Base-by-base conservation (phyloP, 768 basidiomycete genomes). In the Termitomyces sp. region DNA sequence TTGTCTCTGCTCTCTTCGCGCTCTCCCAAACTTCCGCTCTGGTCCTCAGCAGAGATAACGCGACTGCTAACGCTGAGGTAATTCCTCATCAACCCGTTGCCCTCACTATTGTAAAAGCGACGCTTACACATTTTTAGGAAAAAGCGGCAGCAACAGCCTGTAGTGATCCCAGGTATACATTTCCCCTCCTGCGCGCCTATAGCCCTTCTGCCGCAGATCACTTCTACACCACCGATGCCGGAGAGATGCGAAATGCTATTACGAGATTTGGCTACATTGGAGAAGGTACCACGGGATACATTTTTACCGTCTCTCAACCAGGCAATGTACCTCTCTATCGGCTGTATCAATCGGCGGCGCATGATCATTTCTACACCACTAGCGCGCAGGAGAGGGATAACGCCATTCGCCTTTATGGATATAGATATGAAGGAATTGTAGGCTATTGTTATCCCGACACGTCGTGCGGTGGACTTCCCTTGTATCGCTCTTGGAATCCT, bases 351-450 rank as follows among this genome's bases (percentile, higher is more conserved):
- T 26, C 48, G 2, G 6, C 4, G 1, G 20, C 20, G n/a, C 22
- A 20, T 2, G 67, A 68, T 50, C 67, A 68, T 50, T 65, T 66
- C 26, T 68, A 68, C 44, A 68, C 67, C 18, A 62, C 60, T 3
- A 46, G 34, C 8, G 57, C 50, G 1, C 32, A 46, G 9, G 67
- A 65, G 50, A 54, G 57, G 43, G 59, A 60, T 24, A 52, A 43
- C 20, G 64, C 63, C 8, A 34, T 62, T 12, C 37, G 29, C 24
- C 14, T 41, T 7, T 46, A 54, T 18, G 66, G 60, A 34, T 61
- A 63, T 46, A 37, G 6, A 13, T 50, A 14, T 18, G 57, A 68
- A 47, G 64, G 65, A 5, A 53, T 64, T 22, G 57, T 58, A 14
- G 67, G 61, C 9, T 62, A 60, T 39, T 55, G 66, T 18, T 63